Percentiles rank a stretch among this genome's conserved stretches.
Evolutionary conservation across 208 protist genomes (phyloP).

Genomic region (Acanthamoeba lenticulata): DNA sequence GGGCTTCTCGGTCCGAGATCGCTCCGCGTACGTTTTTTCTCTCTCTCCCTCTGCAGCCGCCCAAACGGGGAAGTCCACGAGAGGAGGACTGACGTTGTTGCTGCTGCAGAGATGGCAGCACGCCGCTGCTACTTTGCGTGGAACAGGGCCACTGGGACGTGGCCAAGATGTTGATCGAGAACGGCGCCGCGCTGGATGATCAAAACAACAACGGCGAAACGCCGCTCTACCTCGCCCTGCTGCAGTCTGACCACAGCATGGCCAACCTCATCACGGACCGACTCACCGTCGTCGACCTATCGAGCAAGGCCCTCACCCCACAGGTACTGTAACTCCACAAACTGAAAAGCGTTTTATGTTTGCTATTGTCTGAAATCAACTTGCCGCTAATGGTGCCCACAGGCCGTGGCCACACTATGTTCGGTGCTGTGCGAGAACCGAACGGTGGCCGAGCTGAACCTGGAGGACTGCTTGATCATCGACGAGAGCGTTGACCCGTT

Average conservation of each 20-base stretch:
- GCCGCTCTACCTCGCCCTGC: constrained; percentile 3
- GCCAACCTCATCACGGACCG: not conserved
- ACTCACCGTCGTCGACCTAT: not conserved
- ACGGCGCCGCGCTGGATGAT: not conserved
- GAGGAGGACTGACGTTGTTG: not conserved
- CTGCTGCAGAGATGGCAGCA: not conserved
- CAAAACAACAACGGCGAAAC: not conserved
- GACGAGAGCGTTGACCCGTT: not conserved
- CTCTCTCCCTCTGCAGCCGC: not conserved
- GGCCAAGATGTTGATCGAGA: not conserved
- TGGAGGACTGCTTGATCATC: not conserved
- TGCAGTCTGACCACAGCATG: not conserved
- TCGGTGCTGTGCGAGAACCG: not conserved
- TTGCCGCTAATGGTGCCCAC: too few relatives aligned
- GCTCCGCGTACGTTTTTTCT: not conserved
- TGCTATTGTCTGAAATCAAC: too few relatives aligned
- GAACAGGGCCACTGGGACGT: not conserved
- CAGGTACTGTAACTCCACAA: not conserved
- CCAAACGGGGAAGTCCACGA: not conserved
- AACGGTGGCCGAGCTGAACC: not conserved
- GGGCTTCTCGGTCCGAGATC: not conserved
- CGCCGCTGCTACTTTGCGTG: not conserved
- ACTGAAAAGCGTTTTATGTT: too few relatives aligned
- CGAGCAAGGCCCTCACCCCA: not conserved
- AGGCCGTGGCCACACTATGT: not conserved